Conservation (phyloP, 2,329 filamentous ascomycete species). For the Polychaeton citri region DNA sequence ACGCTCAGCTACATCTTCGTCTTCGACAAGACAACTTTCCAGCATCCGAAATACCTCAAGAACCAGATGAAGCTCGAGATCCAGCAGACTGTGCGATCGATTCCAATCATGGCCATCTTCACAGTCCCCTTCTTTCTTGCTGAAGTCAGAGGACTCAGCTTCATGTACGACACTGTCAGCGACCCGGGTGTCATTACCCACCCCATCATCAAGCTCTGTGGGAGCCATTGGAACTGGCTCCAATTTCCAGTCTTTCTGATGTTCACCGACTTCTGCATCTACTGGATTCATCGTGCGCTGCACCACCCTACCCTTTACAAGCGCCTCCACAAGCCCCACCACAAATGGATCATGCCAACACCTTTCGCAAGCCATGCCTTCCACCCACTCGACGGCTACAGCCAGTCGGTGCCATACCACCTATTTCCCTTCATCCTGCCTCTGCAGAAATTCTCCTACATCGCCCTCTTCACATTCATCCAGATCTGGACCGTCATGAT, state of each 20-base stretch:
- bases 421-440: constrained; percentile 87
- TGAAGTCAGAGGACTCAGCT: constrained; percentile 73
- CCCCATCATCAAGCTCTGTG: constrained; percentile 15
- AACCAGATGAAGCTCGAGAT: constrained; percentile 86
- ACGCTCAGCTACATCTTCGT: constrained; percentile 74
- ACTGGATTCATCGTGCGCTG: constrained; percentile 78
- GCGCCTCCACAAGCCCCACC: constrained; percentile 85
- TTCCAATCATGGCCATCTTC: constrained; percentile 72
- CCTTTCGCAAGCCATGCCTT: constrained; percentile 89
- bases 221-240: constrained; percentile 51
- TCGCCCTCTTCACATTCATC: constrained; percentile 77
- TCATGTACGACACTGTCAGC: constrained; percentile 61
- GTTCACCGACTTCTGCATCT: constrained; percentile 84
- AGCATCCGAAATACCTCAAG: constrained; percentile 89
- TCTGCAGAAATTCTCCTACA: constrained; percentile 78
- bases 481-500: constrained; percentile 97
- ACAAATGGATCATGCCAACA: constrained; percentile 99
- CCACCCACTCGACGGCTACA: constrained; percentile 84
- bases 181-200: constrained; percentile 15
- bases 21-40: constrained; percentile 79
- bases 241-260: constrained; percentile 81
- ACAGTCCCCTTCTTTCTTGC: constrained; percentile 69
- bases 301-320: constrained; percentile 78
- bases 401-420: constrained; percentile 84
- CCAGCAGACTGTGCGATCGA: constrained; percentile 57